Evolutionary conservation across 1,139 yeast species (phyloP), one percentile per base, ranked within the genome.

Genomic region (Pichia kudriavzevii): DNA sequence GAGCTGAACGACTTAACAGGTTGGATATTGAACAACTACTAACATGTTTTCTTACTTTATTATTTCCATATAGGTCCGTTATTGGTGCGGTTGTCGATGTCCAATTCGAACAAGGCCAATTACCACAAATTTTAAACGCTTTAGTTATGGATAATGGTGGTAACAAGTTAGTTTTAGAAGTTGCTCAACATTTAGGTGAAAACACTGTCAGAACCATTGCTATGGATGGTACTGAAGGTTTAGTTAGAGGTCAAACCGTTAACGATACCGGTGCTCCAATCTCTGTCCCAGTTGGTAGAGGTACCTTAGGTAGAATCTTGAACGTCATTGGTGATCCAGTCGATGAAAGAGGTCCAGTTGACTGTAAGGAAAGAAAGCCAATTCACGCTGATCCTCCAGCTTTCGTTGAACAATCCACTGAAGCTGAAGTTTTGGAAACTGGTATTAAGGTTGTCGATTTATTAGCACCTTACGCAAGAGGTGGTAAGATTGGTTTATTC

Each of bases 181-280:
- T 91, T 58, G 93, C 98, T 60, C 98, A 91, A 75, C 98, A 91
- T 70, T 79, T 91, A 70, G 98, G 98, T 76, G 98, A 91, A 75
- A 87, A 87, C 84, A 83, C 97, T 59, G 97, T 91, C 66, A 88
- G 98, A 79, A 83, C 98, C 63, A 91, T 91, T 83, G 97, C 98
- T 64, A 91, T 91, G 98, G 98, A 91, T 70, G 98, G 97, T 83
- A 91, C 98, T 58, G 97, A 91, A 69, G 98, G 98, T 85, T 81
- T 91, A 62, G 95, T 87, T 59, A 91, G 98, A 79, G 98, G 98
- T 67, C 81, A 84, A 61, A 46, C 72, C 44, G 98, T 91, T 60
- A 56, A 63, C 52, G 98, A 91, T 73, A 88, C 97, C 50, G 98
- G 98, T 67, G 76, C 95, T 50, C 98, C 98, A 68, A 91, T 91